These are phyloP conservation scores for Silene noctiflora DNA, from an alignment of 179 eudicot species.

Conservation along the genomic window DNA sequence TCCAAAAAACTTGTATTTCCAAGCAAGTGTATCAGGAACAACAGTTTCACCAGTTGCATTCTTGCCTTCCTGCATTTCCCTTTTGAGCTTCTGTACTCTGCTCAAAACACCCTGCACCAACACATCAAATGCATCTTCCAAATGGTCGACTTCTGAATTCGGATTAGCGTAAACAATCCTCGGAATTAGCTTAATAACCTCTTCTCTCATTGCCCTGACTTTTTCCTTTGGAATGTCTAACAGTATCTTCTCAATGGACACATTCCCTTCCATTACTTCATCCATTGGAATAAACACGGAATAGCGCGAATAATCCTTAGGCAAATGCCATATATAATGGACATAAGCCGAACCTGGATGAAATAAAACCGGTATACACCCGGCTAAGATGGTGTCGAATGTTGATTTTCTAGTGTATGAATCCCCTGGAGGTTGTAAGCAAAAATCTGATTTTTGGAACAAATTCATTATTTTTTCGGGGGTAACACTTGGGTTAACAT, in stretches of 20 bases:
- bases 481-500: conserved; percentile 7
- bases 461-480: conserved; percentile 27
- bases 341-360: conserved; percentile 32
- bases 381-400: conserved; percentile 29
- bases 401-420: conserved; percentile 23
- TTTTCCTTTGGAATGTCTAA: conserved; percentile 19
- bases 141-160: neutral
- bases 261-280: conserved; percentile 20
- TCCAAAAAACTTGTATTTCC: conserved; percentile 15
- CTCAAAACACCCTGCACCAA: conserved; percentile 13
- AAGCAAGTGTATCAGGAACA: conserved; percentile 13
- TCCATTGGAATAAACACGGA: conserved; percentile 26
- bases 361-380: conserved; percentile 33
- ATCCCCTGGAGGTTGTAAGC: conserved; percentile 37
- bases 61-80: neutral
- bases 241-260: conserved; percentile 28
- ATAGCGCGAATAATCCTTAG: conserved; percentile 20
- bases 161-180: conserved; percentile 35
- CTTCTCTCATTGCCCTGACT: conserved; percentile 37
- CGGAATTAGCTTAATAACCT: conserved; percentile 40
- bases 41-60: conserved; percentile 1
- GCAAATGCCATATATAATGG: conserved; percentile 34
- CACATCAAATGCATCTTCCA: conserved; percentile 30
- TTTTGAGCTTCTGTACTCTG: neutral
- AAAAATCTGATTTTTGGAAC: conserved; percentile 27